A percentile compares a stretch with the other conserved stretches of the same genome.
Conservation (phyloP, 2,329 filamentous ascomycete species). For the Thermomyces lanuginosus region DNA sequence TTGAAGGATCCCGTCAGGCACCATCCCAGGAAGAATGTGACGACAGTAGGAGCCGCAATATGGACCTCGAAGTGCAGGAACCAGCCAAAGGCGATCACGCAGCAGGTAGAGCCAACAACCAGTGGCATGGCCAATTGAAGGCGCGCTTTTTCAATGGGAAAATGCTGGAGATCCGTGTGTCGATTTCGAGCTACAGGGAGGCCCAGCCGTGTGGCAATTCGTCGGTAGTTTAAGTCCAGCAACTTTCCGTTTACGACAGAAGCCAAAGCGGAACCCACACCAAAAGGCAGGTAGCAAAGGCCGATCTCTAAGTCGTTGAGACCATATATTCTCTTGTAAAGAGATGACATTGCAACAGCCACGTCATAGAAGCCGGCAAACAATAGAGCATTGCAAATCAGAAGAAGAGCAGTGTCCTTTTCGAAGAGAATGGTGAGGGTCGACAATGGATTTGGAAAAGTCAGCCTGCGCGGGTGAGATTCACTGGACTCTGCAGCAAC, state of each 20-base stretch:
- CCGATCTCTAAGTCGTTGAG: slow-evolving; percentile 27
- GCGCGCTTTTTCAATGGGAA: slow-evolving; percentile 30
- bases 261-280: slow-evolving; percentile 24
- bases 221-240: slow-evolving; percentile 29
- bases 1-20: slow-evolving; percentile 27
- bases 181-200: slow-evolving; percentile 19
- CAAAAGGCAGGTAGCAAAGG: slow-evolving; percentile 29
- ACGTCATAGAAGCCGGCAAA: slow-evolving; percentile 29
- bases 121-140: slow-evolving; percentile 26
- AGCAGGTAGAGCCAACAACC: slow-evolving; percentile 15
- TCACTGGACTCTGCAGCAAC: slow-evolving; percentile 4
- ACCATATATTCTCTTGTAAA: slow-evolving; percentile 22
- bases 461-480: slow-evolving; percentile 9
- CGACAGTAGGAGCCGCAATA: slow-evolving; percentile 20
- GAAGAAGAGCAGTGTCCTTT: slow-evolving; percentile 21
- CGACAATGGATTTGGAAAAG: slow-evolving; percentile 23
- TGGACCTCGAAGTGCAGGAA: slow-evolving; percentile 18
- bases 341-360: slow-evolving; percentile 22
- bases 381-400: slow-evolving; percentile 23
- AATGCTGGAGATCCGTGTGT: slow-evolving; percentile 21
- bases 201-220: slow-evolving; percentile 16
- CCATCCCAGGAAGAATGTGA: slow-evolving; percentile 26
- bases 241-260: slow-evolving; percentile 24
- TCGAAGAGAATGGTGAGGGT: slow-evolving; percentile 20
- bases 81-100: slow-evolving; percentile 28